These are phyloP conservation scores for Lasiodiplodia sp. DNA, from an alignment of 2,329 filamentous ascomycete genomes.

Conservation along the genomic window DNA sequence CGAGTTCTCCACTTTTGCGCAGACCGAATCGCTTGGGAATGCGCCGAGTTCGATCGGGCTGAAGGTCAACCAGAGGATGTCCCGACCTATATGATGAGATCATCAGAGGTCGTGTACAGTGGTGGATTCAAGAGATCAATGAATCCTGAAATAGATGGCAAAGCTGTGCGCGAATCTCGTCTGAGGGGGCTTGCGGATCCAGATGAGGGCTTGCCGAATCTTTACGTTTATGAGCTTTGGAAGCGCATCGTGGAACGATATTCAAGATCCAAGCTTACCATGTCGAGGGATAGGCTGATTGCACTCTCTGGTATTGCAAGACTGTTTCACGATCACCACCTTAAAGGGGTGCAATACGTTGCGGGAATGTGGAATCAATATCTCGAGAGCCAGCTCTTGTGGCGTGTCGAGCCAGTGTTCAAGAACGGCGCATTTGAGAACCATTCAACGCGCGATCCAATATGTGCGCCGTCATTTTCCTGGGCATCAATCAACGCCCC, in stretches of 20 bases:
- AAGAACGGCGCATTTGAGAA: slow-evolving; percentile 27
- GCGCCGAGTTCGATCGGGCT: slow-evolving; percentile 23
- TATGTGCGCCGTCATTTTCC: slow-evolving; percentile 35
- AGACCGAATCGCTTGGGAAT: background rate
- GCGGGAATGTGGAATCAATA: slow-evolving; percentile 34
- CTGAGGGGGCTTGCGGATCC: background rate
- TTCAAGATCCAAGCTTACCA: slow-evolving; percentile 31
- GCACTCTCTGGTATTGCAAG: slow-evolving; percentile 35
- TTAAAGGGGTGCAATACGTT: slow-evolving; percentile 29
- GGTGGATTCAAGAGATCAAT: slow-evolving; percentile 29
- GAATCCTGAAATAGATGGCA: slow-evolving; percentile 1
- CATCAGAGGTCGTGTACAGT: no score
- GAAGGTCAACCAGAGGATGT: slow-evolving; percentile 31
- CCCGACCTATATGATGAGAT: background rate
- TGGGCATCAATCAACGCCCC: slow-evolving; percentile 34
- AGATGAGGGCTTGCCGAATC: slow-evolving; percentile 3
- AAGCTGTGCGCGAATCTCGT: background rate
- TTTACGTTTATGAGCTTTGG: slow-evolving; percentile 31
- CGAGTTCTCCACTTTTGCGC: slow-evolving; percentile 7
- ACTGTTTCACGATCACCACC: slow-evolving; percentile 27
- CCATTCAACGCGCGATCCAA: background rate
- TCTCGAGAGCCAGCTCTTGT: slow-evolving; percentile 36
- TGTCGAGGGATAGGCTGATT: slow-evolving; percentile 33
- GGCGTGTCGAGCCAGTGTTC: slow-evolving; percentile 31
- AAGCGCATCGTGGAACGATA: slow-evolving; percentile 34